Percentiles rank a stretch among this genome's conserved stretches.
Evolutionary conservation across 2,329 filamentous ascomycete genomes (phyloP).

Genomic region (Orbilia brochopaga): DNA sequence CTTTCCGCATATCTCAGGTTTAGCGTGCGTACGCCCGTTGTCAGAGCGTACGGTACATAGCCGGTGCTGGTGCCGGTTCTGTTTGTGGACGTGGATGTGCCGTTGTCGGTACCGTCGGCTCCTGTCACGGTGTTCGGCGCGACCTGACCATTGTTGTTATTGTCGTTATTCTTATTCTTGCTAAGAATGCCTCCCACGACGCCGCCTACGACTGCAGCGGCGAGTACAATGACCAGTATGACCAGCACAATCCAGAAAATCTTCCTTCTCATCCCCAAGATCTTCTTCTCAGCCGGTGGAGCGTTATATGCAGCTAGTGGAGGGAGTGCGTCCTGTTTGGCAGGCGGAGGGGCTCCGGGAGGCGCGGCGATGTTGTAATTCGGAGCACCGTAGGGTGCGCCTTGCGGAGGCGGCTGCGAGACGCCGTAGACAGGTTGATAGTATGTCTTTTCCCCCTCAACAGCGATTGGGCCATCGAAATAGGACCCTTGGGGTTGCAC

Average conservation of each 20-base stretch:
- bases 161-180: slow-evolving; percentile 32
- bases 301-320: slow-evolving; percentile 19
- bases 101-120: neutral
- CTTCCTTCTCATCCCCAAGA: slow-evolving; percentile 43
- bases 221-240: slow-evolving; percentile 26
- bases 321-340: slow-evolving; percentile 1
- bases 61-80: slow-evolving; percentile 2
- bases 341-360: slow-evolving; percentile 7
- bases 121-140: neutral
- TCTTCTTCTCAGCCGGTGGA: slow-evolving; percentile 32
- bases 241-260: slow-evolving; percentile 43
- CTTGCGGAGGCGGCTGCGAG: slow-evolving; percentile 18
- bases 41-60: slow-evolving; percentile 31
- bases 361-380: slow-evolving; percentile 8
- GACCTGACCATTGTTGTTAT: neutral
- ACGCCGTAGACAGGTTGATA: slow-evolving; percentile 38
- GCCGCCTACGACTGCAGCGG: slow-evolving; percentile 29
- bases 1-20: slow-evolving; percentile 22
- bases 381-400: slow-evolving; percentile 23
- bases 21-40: slow-evolving; percentile 30
- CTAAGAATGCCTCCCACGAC: slow-evolving; percentile 25
- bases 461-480: slow-evolving; percentile 11
- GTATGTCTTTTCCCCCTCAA: slow-evolving; percentile 32
- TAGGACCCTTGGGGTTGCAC: slow-evolving; percentile 18
- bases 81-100: no score